Base-by-base conservation (phyloP, 2,329 filamentous ascomycete species). In the Diaporthe citri region DNA sequence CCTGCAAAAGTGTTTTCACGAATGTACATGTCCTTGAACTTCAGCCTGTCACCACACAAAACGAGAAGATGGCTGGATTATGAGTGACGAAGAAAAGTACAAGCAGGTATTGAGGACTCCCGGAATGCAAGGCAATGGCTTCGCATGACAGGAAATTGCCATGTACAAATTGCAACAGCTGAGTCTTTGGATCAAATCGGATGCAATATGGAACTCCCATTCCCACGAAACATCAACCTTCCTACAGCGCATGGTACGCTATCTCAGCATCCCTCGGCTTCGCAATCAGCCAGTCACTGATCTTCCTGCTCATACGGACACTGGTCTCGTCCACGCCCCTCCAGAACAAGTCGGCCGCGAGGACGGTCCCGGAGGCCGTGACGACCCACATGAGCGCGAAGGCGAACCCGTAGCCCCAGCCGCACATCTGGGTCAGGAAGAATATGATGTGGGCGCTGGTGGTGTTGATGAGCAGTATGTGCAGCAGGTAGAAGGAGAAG, bases 401-500 rank as follows among this genome's bases (percentile, higher is more conserved):
- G 62, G 62, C 43, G 6, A 10, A 13, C 15, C 22, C 4, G 17
- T 36, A 15, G 31, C 4, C 7, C 20, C 28, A 46, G 8, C 62
- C 43, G 15, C 43, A 66, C 62, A 6, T 10, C 28, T 17, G 20
- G 20, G 10, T 66, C 43, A 66, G 62, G 43, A 48, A 66, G 43
- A 36, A 1, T 10, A 66, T 13, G 43, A 9, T 36, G 43, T 6
- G 5, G 5, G 43, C 28, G 62, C 43, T 25, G 28, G 34, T 5
- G 0, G 80, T 77, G 43, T n/a, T 66, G 43, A 66, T 51, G 28
- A 51, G 41, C 25, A 36, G 28, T 28, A 36, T 22, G 70, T 83
- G 82, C 55, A 82, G 78, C 36, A 83, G 78, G 74, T 84, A 84
- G 12, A 84, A 72, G 51, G 78, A 77, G 74, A 81, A 84, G 59